Evolutionary conservation across 2,329 filamentous ascomycete genomes (phyloP).

Genomic region (Venturia effusa): DNA sequence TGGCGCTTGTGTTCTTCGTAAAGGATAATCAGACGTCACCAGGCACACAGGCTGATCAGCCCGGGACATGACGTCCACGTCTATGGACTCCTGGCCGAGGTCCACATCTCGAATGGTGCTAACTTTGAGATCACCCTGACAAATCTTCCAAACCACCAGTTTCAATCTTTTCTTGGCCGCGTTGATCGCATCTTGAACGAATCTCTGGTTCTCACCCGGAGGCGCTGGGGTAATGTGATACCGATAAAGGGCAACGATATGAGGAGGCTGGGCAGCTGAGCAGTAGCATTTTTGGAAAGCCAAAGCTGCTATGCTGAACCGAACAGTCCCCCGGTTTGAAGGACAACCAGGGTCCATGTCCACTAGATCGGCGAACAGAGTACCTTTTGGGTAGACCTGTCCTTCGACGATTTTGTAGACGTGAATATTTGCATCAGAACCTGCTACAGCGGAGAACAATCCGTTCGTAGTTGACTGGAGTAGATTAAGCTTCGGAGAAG

Average conservation of each 20-base stretch:
- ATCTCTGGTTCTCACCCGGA: background rate
- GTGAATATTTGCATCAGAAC: background rate
- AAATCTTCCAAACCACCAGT: background rate
- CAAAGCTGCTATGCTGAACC: background rate
- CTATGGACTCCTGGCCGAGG: background rate
- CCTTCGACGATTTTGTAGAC: conserved; percentile 6
- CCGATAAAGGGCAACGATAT: conserved; percentile 3
- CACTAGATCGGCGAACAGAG: background rate
- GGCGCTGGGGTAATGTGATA: conserved; percentile 2
- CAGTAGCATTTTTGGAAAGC: background rate
- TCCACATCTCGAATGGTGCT: background rate
- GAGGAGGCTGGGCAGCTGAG: background rate
- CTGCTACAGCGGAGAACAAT: background rate
- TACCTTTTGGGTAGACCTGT: background rate
- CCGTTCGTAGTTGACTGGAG: background rate
- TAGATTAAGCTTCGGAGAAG: background rate
- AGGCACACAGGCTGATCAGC: background rate
- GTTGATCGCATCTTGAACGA: background rate
- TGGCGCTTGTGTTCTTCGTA: background rate
- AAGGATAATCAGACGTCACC: background rate
- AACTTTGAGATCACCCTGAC: background rate
- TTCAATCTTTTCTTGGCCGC: background rate
- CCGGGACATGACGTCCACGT: background rate
- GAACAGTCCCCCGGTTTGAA: background rate
- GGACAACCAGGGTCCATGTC: background rate